Evolutionary conservation across 2,329 filamentous ascomycete genomes (phyloP).

Genomic region (Truncatella angustata): DNA sequence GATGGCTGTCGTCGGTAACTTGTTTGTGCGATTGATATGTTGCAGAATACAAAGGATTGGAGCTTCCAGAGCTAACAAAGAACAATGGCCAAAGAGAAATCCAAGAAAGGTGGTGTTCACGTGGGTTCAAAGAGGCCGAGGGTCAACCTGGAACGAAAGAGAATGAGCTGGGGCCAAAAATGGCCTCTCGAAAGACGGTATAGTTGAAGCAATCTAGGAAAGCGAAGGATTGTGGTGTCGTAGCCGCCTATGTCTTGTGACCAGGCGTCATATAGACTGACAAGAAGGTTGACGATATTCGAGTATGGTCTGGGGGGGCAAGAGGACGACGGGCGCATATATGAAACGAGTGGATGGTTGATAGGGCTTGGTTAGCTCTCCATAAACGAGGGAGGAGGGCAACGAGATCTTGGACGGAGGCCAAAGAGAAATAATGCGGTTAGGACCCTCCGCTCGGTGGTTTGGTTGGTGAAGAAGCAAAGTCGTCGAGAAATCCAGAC

Average conservation of each 20-base stretch:
- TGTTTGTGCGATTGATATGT: neutral
- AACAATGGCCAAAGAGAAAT: constrained; percentile 7
- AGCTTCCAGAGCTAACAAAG: constrained; percentile 13
- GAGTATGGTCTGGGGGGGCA: neutral
- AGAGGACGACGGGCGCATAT: constrained; percentile 10
- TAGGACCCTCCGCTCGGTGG: neutral
- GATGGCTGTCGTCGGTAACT: neutral
- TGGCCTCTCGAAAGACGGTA: neutral
- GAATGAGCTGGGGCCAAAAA: constrained; percentile 2
- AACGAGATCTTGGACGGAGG: constrained; percentile 15
- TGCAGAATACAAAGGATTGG: neutral
- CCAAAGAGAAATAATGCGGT: constrained; percentile 13
- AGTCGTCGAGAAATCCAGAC: neutral
- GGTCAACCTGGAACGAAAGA: constrained; percentile 16
- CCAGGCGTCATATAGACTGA: neutral
- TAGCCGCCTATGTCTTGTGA: neutral
- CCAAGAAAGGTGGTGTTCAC: constrained; percentile 4
- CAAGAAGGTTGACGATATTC: constrained; percentile 5
- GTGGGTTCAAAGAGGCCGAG: constrained; percentile 12
- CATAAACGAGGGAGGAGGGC: constrained; percentile 10
- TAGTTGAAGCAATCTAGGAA: neutral
- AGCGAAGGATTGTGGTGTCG: neutral
- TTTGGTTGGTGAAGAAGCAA: constrained; percentile 21
- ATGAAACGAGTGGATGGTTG: constrained; percentile 12
- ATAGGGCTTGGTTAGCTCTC: constrained; percentile 5